Base-by-base conservation (phyloP, 176 grass and related monocot species). In the Musa itinerans region DNA sequence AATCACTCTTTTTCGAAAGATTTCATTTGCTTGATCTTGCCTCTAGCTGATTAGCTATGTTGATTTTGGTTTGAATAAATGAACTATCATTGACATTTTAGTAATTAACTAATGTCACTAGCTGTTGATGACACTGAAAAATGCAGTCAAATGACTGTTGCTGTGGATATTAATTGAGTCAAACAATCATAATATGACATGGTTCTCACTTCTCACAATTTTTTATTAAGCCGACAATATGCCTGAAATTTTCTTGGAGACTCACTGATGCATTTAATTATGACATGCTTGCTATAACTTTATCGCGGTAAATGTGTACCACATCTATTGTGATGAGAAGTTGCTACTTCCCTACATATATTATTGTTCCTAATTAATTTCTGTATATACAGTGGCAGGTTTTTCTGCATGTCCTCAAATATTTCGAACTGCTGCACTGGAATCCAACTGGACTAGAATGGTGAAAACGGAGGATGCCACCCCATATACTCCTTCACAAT, bases 401-500 rank as follows among this genome's bases (percentile, higher is more conserved):
- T 87, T 89, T 53, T 23, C 87, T 11, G 43, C 90, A 63, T 87
- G 83, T 78, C 84, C 65, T 10, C 87, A 76, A 8, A 82, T 83
- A 73, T 93, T 93, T 76, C 81, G 81, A 43, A 63, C 82, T 8
- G 63, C 83, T 78, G 77, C 84, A 76, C 64, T 54, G 16, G 84
- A 92, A 58, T 24, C 77, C 49, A 87, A 85, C 54, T 92, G 89
- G 83, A 54, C 23, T 19, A 63, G 56, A 29, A 65, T 77, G 1
- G 80, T 92, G 57, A 92, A 92, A 81, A 80, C 77, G 0, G 90
- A 92, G 70, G 55, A 75, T 6, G 74, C 76, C 20, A 21, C 25
- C 22, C 82, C 81, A 25, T 81, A 89, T 20, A 76, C 78, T 13
- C 72, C 58, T 50, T 24, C 84, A 75, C 87, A 1, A n/a, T 76